phyloP scores from a whole-genome alignment of 2,329 filamentous ascomycete species.

The Colletotrichum falcatum region DNA sequence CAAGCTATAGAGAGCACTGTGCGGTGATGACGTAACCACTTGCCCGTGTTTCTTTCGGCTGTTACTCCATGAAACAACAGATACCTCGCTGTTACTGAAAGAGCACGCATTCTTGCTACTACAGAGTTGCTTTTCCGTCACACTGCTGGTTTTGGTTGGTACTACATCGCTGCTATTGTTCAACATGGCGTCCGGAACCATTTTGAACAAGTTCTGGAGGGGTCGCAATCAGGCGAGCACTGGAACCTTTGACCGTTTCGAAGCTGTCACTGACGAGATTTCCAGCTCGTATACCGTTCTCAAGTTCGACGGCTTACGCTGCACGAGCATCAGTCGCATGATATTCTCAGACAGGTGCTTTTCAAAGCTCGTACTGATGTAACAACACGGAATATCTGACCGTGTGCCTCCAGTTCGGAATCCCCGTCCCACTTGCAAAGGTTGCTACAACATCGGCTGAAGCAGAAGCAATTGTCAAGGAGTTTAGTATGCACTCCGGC shows the following conservation, averaged over 20 bases:
- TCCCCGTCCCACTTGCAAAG: slow-evolving; percentile 44
- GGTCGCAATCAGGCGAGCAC: not conserved
- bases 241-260: too few relatives aligned
- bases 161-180: not conserved
- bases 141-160: too few relatives aligned
- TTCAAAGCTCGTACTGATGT: not conserved
- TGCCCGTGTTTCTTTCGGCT: not conserved
- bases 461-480: slow-evolving; percentile 41
- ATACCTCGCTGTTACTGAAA: not conserved
- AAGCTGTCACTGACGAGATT: not conserved
- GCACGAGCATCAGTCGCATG: slow-evolving; percentile 11
- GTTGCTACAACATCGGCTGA: slow-evolving; percentile 44
- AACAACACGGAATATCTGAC: not conserved
- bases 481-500: slow-evolving; percentile 43
- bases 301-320: slow-evolving; percentile 18
- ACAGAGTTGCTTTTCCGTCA: too few relatives aligned
- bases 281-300: not conserved
- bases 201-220: not conserved
- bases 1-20: not conserved
- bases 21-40: slow-evolving; percentile 15
- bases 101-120: not conserved
- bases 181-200: not conserved
- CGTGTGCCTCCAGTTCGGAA: slow-evolving; percentile 42
- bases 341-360: slow-evolving; percentile 18
- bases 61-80: too few relatives aligned